These are phyloP conservation scores for Zygosaccharomyces rouxii DNA, from an alignment of 805 yeast species.

Conservation along the genomic window DNA sequence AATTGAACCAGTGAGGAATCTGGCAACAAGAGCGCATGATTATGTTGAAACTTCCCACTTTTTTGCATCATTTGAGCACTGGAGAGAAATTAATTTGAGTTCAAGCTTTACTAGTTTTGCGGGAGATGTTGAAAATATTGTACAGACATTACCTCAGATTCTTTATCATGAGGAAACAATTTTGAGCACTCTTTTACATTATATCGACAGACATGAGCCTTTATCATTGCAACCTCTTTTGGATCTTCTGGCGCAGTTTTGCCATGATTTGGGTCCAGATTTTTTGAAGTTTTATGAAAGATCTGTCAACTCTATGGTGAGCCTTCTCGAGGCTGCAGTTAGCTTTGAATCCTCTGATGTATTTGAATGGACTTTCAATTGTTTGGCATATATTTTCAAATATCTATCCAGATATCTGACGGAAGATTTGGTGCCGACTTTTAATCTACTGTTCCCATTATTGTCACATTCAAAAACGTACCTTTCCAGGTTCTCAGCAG, in stretches of 20 bases:
- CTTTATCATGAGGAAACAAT: conserved; percentile 64
- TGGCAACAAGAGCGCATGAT: conserved; percentile 58
- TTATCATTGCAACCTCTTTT: conserved; percentile 74
- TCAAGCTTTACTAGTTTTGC: conserved; percentile 62
- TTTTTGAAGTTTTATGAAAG: conserved; percentile 65
- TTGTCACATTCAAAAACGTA: conserved; percentile 57
- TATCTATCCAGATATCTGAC: conserved; percentile 66
- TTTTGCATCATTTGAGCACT: conserved; percentile 70
- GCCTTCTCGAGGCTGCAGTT: conserved; percentile 41
- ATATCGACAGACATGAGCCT: conserved; percentile 54
- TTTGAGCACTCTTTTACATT: conserved; percentile 46
- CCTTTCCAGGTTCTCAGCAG: conserved; percentile 80
- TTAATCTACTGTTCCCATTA: conserved; percentile 57
- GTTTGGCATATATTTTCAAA: conserved; percentile 85
- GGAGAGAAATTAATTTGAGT: conserved; percentile 84
- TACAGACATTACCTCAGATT: conserved; percentile 75
- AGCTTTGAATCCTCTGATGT: conserved; percentile 53
- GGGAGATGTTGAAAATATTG: conserved; percentile 47
- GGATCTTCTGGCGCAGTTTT: conserved; percentile 77
- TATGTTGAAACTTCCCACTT: conserved; percentile 76
- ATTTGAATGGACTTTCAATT: conserved; percentile 79
- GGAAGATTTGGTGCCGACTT: conserved; percentile 64
- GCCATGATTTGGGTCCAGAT: conserved; percentile 90
- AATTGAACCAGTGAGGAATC: conserved; percentile 66
- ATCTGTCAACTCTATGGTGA: conserved; percentile 48